Base-by-base conservation (phyloP, 306 rosid species). In the Astragalus glycyphyllos region DNA sequence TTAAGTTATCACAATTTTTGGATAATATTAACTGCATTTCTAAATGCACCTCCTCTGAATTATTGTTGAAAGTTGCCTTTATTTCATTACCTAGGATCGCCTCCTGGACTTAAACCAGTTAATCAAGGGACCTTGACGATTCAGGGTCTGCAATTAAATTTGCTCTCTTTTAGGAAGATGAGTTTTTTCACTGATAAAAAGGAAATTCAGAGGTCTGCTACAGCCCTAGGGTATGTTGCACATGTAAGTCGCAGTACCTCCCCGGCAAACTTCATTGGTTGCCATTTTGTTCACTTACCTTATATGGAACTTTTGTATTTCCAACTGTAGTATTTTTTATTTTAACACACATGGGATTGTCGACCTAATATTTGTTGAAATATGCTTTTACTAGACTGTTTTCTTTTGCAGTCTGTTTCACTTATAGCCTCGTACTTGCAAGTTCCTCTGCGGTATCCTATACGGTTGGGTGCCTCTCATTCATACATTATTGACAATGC, bases 181-280 rank as follows among this genome's bases (percentile, higher is more conserved):
- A 82, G 92, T 65, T 81, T 94, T 80, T 94, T 94, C 90, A 75
- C 95, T 8, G 96, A 94, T 79, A 94, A 94, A 84, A 94, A 89
- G 84, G 97, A 88, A 81, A 86, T 84, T 75, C 97, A 89, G 82
- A 87, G 64, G 78, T 87, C 96, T 84, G 90, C 99, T 77, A 86
- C 96, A 62, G 89, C 97, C 81, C 82, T 94, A 71, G 99, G 97
- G 83, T 94, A 89, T 67, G 92, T 81, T 29, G 92, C 90, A 15
- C 97, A 94, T 54, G 99, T 94, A 80, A 79, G 99, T 86, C 65
- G 67, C 65, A 11, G 41, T 34, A 8, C 45, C 78, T 55, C 47
- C 75, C 31, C 23, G 40, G 12, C 32, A 51, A 70, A 40, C 35
- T 68, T 70, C 23, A 62, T 81, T 63, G 42, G 8, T 69, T 37